Evolutionary conservation across 257 asterid genomes (phyloP).

Genomic region (Solanum rostratum): DNA sequence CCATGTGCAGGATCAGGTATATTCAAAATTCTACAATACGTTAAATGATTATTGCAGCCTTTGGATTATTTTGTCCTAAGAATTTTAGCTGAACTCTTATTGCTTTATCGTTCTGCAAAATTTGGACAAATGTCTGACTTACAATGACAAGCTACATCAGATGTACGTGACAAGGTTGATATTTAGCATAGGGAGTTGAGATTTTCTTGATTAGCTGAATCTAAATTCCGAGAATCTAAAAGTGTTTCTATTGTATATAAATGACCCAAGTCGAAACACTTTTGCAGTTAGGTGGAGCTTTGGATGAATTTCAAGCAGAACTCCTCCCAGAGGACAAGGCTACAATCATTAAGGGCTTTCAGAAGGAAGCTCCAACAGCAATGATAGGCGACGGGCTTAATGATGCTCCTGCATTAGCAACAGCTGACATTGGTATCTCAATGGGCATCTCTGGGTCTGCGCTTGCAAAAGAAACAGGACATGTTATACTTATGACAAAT

Average conservation of each 20-base stretch:
- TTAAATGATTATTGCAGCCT: no score
- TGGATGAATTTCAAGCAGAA: slow-evolving; percentile 48
- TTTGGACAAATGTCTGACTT: no score
- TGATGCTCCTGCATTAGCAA: slow-evolving; percentile 80
- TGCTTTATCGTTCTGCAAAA: no score
- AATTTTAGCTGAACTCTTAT: no score
- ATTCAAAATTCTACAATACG: neutral
- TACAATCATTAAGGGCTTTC: slow-evolving; percentile 40
- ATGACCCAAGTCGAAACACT: neutral
- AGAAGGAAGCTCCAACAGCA: slow-evolving; percentile 48
- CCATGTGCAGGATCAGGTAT: slow-evolving; percentile 64
- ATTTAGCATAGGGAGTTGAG: neutral
- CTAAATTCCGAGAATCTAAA: neutral
- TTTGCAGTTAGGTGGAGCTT: slow-evolving; percentile 45
- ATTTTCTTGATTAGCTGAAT: neutral
- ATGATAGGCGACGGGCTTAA: slow-evolving; percentile 89
- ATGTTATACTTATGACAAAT: slow-evolving; percentile 63
- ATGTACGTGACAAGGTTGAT: neutral
- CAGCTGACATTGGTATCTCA: slow-evolving; percentile 74
- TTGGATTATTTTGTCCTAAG: no score
- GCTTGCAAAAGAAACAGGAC: slow-evolving; percentile 69
- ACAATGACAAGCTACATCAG: no score
- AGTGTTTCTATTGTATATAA: neutral
- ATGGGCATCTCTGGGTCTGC: slow-evolving; percentile 92
- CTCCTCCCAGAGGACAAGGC: slow-evolving; percentile 77